Percentiles rank a stretch among this genome's conserved stretches.
These are phyloP conservation scores for Naematelia encephala DNA, from an alignment of 768 basidiomycete genomes.

Conservation along the genomic window DNA sequence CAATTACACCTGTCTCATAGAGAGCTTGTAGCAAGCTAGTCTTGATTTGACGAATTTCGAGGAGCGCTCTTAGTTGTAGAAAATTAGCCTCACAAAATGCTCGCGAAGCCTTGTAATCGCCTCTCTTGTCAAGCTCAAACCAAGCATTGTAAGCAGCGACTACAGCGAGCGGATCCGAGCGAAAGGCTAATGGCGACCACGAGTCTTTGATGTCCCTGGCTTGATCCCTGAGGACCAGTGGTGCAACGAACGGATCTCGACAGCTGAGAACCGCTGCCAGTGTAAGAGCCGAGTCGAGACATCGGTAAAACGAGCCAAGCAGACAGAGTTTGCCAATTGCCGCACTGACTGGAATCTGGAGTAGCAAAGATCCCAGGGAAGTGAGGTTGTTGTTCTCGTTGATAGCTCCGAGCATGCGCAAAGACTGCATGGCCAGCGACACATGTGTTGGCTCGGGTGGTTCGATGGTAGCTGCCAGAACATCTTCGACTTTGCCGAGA, in stretches of 20 bases:
- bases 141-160: slow-evolving; percentile 78
- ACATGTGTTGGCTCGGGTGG: slow-evolving; percentile 77
- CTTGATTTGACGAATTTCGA: slow-evolving; percentile 76
- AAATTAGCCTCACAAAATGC: slow-evolving; percentile 80
- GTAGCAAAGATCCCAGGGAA: slow-evolving; percentile 78
- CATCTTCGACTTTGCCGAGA: slow-evolving; percentile 82
- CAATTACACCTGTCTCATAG: slow-evolving; percentile 74
- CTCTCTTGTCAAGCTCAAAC: slow-evolving; percentile 66
- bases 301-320: slow-evolving; percentile 88
- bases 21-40: slow-evolving; percentile 71
- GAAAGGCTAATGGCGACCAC: slow-evolving; percentile 69
- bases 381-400: slow-evolving; percentile 72
- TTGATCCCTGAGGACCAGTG: slow-evolving; percentile 68
- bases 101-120: slow-evolving; percentile 66
- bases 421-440: slow-evolving; percentile 68
- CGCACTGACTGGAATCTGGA: slow-evolving; percentile 84
- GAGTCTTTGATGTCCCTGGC: slow-evolving; percentile 69
- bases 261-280: slow-evolving; percentile 87
- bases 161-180: slow-evolving; percentile 76
- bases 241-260: slow-evolving; percentile 85
- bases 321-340: slow-evolving; percentile 85
- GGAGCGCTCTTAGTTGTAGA: slow-evolving; percentile 76
- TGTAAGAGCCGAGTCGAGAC: slow-evolving; percentile 70
- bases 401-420: slow-evolving; percentile 83
- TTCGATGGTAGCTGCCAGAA: slow-evolving; percentile 78